Percentiles rank a stretch among this genome's conserved stretches.
Evolutionary conservation across 2,329 filamentous ascomycete genomes (phyloP).

Genomic region (Ilyonectria sp.): DNA sequence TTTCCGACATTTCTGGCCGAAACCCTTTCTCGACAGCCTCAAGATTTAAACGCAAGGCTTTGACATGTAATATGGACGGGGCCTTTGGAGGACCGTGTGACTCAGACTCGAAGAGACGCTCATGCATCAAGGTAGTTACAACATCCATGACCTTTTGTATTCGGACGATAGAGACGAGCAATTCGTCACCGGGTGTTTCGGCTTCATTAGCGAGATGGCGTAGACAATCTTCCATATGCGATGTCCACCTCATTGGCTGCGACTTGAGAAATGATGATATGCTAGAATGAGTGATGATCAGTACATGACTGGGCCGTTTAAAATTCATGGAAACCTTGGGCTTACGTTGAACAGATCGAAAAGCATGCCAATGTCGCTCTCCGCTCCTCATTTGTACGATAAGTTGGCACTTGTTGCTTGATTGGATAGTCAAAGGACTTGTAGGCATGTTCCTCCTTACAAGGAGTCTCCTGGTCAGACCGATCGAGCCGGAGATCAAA

Average conservation of each 20-base stretch:
- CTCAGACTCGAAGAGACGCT: slow-evolving; percentile 30
- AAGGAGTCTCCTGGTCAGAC: slow-evolving; percentile 25
- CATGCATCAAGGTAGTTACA: slow-evolving; percentile 42
- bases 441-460: slow-evolving; percentile 29
- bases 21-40: slow-evolving; percentile 29
- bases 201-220: slow-evolving; percentile 56
- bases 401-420: slow-evolving; percentile 19
- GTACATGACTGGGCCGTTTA: background rate
- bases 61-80: slow-evolving; percentile 49
- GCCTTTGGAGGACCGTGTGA: slow-evolving; percentile 4
- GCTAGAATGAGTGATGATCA: slow-evolving; percentile 16
- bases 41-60: slow-evolving; percentile 24
- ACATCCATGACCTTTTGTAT: slow-evolving; percentile 45
- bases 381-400: slow-evolving; percentile 52
- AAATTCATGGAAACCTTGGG: background rate
- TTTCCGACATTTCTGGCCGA: slow-evolving; percentile 42
- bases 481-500: slow-evolving; percentile 39
- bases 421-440: slow-evolving; percentile 35
- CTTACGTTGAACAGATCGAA: slow-evolving; percentile 47
- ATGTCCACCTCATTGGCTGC: slow-evolving; percentile 67
- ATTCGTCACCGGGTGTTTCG: slow-evolving; percentile 62
- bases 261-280: slow-evolving; percentile 48
- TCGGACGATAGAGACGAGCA: slow-evolving; percentile 60
- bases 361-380: slow-evolving; percentile 50
- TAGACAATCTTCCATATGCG: slow-evolving; percentile 69